These are phyloP conservation scores for Boeremia lycopersici DNA, from an alignment of 2,329 filamentous ascomycete genomes.

Conservation along the genomic window DNA sequence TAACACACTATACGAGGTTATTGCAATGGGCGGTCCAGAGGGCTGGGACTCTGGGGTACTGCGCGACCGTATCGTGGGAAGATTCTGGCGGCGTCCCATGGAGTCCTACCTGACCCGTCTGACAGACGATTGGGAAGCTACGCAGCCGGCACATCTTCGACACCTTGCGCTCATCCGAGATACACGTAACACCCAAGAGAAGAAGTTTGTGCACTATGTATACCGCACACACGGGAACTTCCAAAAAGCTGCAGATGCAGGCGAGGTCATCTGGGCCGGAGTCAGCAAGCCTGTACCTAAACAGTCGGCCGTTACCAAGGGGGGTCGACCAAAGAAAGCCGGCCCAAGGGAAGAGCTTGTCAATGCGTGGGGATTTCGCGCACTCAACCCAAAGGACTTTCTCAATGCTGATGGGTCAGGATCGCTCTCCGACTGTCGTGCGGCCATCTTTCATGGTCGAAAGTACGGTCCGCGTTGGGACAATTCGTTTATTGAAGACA, in stretches of 20 bases:
- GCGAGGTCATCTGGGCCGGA: slow-evolving; percentile 60
- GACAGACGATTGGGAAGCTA: slow-evolving; percentile 61
- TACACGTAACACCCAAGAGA: slow-evolving; percentile 54
- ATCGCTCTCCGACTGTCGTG: slow-evolving; percentile 32
- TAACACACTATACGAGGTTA: slow-evolving; percentile 59
- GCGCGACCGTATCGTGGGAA: slow-evolving; percentile 51
- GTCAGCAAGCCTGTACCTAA: slow-evolving; percentile 47
- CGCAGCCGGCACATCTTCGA: slow-evolving; percentile 63
- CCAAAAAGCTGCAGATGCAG: slow-evolving; percentile 57
- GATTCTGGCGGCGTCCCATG: slow-evolving; percentile 60
- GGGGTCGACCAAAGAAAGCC: slow-evolving; percentile 18
- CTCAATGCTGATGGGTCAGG: slow-evolving; percentile 30
- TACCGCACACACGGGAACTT: slow-evolving; percentile 63
- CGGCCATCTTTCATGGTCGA: slow-evolving; percentile 25
- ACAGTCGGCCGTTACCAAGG: slow-evolving; percentile 35
- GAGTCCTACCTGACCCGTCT: slow-evolving; percentile 60
- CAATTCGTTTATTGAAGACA: slow-evolving; percentile 26
- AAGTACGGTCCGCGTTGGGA: slow-evolving; percentile 36
- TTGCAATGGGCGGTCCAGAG: slow-evolving; percentile 53
- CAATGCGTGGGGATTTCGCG: slow-evolving; percentile 41
- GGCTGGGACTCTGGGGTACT: slow-evolving; percentile 58
- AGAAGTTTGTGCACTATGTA: slow-evolving; percentile 55
- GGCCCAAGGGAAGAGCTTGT: slow-evolving; percentile 9
- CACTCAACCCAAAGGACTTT: slow-evolving; percentile 27
- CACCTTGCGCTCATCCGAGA: slow-evolving; percentile 64